Percentiles rank a stretch among this genome's conserved stretches.
phyloP scores from a whole-genome alignment of 2,329 filamentous ascomycete species.

The Nemania sp. region DNA sequence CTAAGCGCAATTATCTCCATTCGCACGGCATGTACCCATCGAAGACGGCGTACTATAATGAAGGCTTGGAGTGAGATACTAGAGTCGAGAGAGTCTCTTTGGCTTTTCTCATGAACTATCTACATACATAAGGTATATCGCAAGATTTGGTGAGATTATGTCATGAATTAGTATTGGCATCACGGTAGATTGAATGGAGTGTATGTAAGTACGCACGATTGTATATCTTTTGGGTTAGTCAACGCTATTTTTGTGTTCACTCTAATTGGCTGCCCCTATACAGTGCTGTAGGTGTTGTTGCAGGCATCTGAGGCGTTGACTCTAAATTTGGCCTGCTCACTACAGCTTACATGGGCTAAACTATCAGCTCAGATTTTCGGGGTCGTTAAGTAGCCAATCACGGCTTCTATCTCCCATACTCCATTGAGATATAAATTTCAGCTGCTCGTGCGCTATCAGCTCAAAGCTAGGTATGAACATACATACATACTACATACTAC shows the following conservation, averaged over 20 bases:
- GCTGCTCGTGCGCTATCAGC: conserved; percentile 32
- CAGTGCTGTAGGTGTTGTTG: neutral
- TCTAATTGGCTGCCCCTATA: conserved; percentile 14
- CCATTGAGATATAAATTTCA: conserved; percentile 26
- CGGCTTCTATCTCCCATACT: neutral
- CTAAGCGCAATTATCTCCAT: no score
- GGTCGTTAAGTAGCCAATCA: conserved; percentile 34
- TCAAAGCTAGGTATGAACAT: conserved; percentile 11
- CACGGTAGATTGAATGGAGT: no score
- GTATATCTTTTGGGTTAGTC: conserved; percentile 16
- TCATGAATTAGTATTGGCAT: no score
- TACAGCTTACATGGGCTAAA: neutral
- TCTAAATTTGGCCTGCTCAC: conserved; percentile 30
- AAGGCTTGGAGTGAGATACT: neutral
- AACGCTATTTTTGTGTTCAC: conserved; percentile 27
- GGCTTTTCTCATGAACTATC: neutral
- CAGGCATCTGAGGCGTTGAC: conserved; percentile 1
- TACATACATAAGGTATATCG: no score
- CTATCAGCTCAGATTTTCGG: conserved; percentile 23
- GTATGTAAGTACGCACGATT: neutral
- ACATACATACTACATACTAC: neutral
- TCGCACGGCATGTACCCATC: neutral
- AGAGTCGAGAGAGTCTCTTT: no score
- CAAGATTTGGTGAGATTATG: conserved; percentile 19
- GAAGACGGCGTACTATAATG: neutral